A percentile compares a stretch with the other conserved stretches of the same genome.
Evolutionary conservation across 768 basidiomycete genomes (phyloP).

Genomic region (Russula emetica): DNA sequence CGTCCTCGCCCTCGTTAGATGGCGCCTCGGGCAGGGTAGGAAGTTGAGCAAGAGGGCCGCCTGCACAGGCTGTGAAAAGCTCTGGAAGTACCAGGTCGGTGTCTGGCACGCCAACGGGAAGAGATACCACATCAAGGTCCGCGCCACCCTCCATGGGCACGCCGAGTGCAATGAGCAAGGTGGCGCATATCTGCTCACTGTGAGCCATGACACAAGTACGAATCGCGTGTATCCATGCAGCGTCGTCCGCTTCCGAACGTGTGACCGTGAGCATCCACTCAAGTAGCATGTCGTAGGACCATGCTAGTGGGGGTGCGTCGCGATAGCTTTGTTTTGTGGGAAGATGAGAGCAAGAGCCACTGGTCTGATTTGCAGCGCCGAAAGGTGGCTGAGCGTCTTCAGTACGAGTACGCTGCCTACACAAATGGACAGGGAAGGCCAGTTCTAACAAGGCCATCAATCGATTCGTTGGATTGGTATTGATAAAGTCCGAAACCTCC

Average conservation of each 20-base stretch:
- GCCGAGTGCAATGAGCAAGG: constrained; percentile 26
- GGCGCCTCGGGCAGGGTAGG: constrained; percentile 21
- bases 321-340: background rate
- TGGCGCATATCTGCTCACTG: constrained; percentile 28
- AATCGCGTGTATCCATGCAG: constrained; percentile 24
- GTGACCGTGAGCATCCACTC: constrained; percentile 27
- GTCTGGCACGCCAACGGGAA: constrained; percentile 20
- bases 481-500: constrained; percentile 27
- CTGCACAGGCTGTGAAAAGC: constrained; percentile 11
- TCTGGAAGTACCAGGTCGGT: constrained; percentile 13
- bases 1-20: constrained; percentile 16
- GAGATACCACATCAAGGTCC: constrained; percentile 20
- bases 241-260: constrained; percentile 22
- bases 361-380: background rate
- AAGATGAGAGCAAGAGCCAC: background rate
- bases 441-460: constrained; percentile 28
- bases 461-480: constrained; percentile 26
- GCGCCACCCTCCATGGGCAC: constrained; percentile 28
- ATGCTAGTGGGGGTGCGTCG: constrained; percentile 12
- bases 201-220: constrained; percentile 28
- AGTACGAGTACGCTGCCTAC: constrained; percentile 5
- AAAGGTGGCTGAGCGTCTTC: background rate
- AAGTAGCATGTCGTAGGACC: constrained; percentile 26
- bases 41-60: constrained; percentile 13
- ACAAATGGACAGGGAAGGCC: constrained; percentile 25